A percentile compares a stretch with the other conserved stretches of the same genome.
Conservation (phyloP, 345 rosid genomes). For the Moricandia arvensis region DNA sequence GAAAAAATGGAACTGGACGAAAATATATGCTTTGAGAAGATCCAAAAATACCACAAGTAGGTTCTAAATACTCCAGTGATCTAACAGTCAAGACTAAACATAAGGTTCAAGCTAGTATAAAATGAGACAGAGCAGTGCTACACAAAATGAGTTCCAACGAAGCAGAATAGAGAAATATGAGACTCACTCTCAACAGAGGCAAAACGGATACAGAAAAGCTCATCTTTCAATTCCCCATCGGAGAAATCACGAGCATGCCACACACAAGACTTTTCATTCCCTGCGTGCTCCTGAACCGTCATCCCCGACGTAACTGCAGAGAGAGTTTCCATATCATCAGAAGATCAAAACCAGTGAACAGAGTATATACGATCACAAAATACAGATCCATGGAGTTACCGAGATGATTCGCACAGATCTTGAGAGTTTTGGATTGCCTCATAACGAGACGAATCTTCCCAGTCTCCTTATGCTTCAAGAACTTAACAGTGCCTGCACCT, state of each 20-base stretch:
- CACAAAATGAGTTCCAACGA: background rate
- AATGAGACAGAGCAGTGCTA: background rate
- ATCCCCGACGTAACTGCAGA: conserved; percentile 47
- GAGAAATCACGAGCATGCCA: conserved; percentile 71
- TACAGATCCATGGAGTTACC: conserved; percentile 32
- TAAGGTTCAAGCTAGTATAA: background rate
- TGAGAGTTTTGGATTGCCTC: conserved; percentile 88
- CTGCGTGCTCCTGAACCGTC: conserved; percentile 68
- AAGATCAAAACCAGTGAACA: background rate
- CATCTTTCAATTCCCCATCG: conserved; percentile 70
- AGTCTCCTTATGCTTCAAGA: conserved; percentile 69
- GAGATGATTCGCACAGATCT: conserved; percentile 95
- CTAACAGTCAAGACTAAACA: background rate
- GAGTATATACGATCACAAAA: too few species aligned
- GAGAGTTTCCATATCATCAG: background rate
- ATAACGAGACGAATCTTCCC: conserved; percentile 82
- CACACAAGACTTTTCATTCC: conserved; percentile 69
- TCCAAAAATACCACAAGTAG: background rate
- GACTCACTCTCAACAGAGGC: conserved; percentile 66
- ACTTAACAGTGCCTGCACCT: conserved; percentile 84
- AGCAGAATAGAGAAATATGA: background rate
- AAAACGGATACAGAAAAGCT: conserved; percentile 77
- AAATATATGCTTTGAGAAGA: background rate
- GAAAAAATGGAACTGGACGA: too few species aligned
- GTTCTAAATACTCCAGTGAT: background rate